Base-by-base conservation (phyloP, 2,329 filamentous ascomycete genomes). In the Rasamsonia emersonii region DNA sequence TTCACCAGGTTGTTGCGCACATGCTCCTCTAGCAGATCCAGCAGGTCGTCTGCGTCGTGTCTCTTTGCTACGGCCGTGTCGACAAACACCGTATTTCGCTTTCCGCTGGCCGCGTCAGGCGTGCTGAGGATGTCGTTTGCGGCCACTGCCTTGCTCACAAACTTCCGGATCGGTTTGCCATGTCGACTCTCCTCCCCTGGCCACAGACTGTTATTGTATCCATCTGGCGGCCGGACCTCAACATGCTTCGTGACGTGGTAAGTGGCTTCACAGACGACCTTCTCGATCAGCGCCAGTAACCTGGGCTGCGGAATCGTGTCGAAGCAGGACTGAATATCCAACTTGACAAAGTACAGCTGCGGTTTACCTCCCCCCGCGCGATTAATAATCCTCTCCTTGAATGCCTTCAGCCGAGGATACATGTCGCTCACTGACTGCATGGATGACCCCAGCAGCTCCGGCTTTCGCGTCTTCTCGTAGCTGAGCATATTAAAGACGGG, bases 301-400 rank as follows among this genome's bases (percentile, higher is more conserved):
- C 76, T 74, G 16, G 71, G 60, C 53, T 96, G 91, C 0, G 91
- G 91, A 26, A 98, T 95, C 0, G 83, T 94, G 56, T 98, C 91
- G 53, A 95, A 98, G 46, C 89, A 93, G 2, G 85, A 77, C 52
- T 84, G 75, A 13, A 98, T 88, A 50, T 98, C 91, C 9, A 93
- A 68, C 54, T 98, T 98, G 38, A 79, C 88, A 58, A 96, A 93
- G 58, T 83, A 96, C 1, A 95, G 59, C 43, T 56, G 20, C 14
- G 32, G 13, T 16, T 27, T 31, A 14, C 9, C n/a, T 9, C 14
- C 13, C 21, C 23, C 15, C 15, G 15, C 21, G 9, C 18, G 26
- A 16, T 34, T 25, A 8, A 34, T 20, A 29, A 56, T 18, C 3
- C 38, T 41, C 19, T 49, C 36, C 30, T 80, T 81, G 62, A 93